phyloP scores from a whole-genome alignment of 345 rosid genomes.

The Mangifera indica region DNA sequence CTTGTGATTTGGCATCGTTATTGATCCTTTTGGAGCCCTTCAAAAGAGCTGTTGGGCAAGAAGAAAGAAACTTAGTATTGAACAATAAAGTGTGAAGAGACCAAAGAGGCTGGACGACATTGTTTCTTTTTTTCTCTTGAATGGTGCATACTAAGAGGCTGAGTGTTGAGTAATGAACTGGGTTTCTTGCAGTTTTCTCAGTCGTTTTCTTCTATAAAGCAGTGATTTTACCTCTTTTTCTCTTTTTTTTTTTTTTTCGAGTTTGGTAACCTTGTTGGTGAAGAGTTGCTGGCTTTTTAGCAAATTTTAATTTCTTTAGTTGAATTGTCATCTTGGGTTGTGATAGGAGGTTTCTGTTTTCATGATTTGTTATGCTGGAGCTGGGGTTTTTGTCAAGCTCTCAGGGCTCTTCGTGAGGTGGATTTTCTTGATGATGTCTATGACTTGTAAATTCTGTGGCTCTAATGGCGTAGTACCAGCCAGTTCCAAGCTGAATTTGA shows the following conservation, averaged over 20 bases:
- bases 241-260: constrained; percentile 15
- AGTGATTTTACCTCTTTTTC: neutral
- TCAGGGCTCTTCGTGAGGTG: constrained; percentile 32
- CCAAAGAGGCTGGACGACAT: constrained; percentile 29
- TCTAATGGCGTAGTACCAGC: constrained; percentile 38
- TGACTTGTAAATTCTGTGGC: constrained; percentile 45
- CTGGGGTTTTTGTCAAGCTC: constrained; percentile 38
- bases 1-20: constrained; percentile 49
- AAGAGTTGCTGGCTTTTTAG: constrained; percentile 17
- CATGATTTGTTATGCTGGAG: constrained; percentile 44
- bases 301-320: constrained; percentile 15
- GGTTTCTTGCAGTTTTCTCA: constrained; percentile 11
- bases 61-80: constrained; percentile 24
- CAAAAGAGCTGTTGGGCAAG: constrained; percentile 21
- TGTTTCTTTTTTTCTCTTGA: constrained; percentile 20
- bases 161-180: constrained; percentile 5
- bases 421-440: constrained; percentile 50
- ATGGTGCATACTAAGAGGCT: constrained; percentile 13
- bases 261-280: constrained; percentile 22
- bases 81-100: constrained; percentile 27
- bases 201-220: constrained; percentile 18
- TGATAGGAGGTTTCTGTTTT: constrained; percentile 26
- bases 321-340: constrained; percentile 25
- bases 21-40: constrained; percentile 23
- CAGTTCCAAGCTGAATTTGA: constrained; percentile 44